These are phyloP conservation scores for Russula foetens DNA, from an alignment of 768 basidiomycete genomes.

Conservation along the genomic window DNA sequence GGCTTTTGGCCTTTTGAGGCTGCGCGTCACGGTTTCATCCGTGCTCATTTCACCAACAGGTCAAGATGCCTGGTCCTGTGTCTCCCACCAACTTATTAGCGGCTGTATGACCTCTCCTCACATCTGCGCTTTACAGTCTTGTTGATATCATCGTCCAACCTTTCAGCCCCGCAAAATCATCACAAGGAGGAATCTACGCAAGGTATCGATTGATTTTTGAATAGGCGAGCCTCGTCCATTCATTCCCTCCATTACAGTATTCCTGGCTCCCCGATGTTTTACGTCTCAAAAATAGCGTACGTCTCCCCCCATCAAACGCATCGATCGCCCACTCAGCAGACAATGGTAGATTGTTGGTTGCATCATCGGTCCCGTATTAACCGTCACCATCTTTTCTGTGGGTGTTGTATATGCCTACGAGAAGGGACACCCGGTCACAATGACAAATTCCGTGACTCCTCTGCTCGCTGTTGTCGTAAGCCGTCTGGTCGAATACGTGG, in stretches of 20 bases:
- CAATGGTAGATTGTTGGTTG: slow-evolving; percentile 51
- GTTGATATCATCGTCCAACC: not conserved
- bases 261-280: slow-evolving; percentile 89
- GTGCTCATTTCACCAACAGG: not conserved
- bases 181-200: slow-evolving; percentile 14
- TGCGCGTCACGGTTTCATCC: not conserved
- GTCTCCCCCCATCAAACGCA: slow-evolving; percentile 23
- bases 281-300: slow-evolving; percentile 72
- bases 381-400: slow-evolving; percentile 69
- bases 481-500: not conserved
- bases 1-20: no score
- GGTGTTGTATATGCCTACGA: slow-evolving; percentile 51
- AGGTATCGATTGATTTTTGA: slow-evolving; percentile 9
- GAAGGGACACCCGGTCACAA: slow-evolving; percentile 48
- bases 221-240: not conserved
- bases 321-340: slow-evolving; percentile 8
- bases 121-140: not conserved
- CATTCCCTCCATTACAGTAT: slow-evolving; percentile 39
- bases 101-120: not conserved
- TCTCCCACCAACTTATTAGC: not conserved
- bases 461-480: slow-evolving; percentile 84
- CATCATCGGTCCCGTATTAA: slow-evolving; percentile 76
- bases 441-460: slow-evolving; percentile 82
- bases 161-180: slow-evolving; percentile 17
- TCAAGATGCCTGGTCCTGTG: not conserved